A percentile compares a stretch with the other conserved stretches of the same genome.
These are phyloP conservation scores for Angomonas deanei DNA, from an alignment of 208 protist species.

Conservation along the genomic window DNA sequence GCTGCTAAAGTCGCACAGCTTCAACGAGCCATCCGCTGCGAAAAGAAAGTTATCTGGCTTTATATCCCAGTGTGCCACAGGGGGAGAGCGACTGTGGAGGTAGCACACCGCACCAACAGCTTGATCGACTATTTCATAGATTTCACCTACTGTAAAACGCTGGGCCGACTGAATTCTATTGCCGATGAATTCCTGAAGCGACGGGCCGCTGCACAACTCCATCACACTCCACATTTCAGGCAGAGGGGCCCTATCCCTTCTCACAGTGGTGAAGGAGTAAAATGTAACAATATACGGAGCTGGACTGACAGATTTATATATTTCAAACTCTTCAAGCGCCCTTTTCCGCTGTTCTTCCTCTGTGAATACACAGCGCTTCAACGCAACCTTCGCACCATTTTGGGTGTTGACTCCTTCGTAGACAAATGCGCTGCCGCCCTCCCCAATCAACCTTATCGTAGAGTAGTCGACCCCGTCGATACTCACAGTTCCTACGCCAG, in stretches of 20 bases:
- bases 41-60: conserved; percentile 92
- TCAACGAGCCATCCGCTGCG: conserved; percentile 45
- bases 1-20: conserved; percentile 95
- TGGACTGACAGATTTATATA: too few species aligned
- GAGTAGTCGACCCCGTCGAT: conserved; percentile 47
- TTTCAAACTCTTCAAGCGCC: conserved; percentile 4
- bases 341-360: conserved; percentile 20
- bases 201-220: conserved; percentile 56
- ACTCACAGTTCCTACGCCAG: too few species aligned
- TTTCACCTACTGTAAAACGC: conserved; percentile 33
- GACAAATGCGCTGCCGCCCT: conserved; percentile 55
- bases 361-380: conserved; percentile 38
- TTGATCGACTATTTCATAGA: conserved; percentile 53
- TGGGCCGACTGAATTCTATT: conserved; percentile 35
- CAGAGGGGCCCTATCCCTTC: conserved; percentile 12
- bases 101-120: conserved; percentile 55
- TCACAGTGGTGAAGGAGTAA: too few species aligned
- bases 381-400: conserved; percentile 25
- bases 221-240: conserved; percentile 76
- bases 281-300: too few species aligned
- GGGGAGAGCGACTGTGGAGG: conserved; percentile 65
- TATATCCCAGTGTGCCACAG: conserved; percentile 91
- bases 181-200: conserved; percentile 64
- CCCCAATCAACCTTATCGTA: conserved; percentile 35
- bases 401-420: conserved; percentile 39